These are phyloP conservation scores for Berkeleyomyces basicola DNA, from an alignment of 2,329 filamentous ascomycete genomes.

Conservation along the genomic window DNA sequence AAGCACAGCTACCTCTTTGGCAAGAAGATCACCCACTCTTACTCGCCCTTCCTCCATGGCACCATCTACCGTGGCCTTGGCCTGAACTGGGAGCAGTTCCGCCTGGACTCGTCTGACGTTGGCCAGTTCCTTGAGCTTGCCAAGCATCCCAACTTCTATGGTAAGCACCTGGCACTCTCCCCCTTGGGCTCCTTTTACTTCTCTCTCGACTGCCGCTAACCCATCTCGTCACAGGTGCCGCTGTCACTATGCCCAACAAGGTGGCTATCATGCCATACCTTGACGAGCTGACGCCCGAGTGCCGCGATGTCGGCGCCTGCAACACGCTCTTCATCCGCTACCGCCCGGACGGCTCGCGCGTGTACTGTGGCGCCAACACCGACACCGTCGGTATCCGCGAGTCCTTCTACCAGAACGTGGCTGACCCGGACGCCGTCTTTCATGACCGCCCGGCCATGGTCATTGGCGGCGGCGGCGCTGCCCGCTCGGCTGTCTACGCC, in stretches of 20 bases:
- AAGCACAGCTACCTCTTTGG: constrained; percentile 39
- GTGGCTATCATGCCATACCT: constrained; percentile 57
- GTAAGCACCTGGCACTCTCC: constrained; percentile 21
- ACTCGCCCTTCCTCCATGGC: constrained; percentile 38
- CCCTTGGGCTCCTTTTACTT: background rate
- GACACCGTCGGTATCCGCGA: constrained; percentile 66
- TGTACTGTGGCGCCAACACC: constrained; percentile 61
- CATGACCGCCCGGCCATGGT: constrained; percentile 51
- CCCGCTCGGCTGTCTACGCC: constrained; percentile 62
- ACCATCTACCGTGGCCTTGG: constrained; percentile 35
- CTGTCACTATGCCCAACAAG: constrained; percentile 76
- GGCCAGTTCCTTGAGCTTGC: constrained; percentile 33
- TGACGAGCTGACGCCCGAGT: constrained; percentile 57
- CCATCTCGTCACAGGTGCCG: constrained; percentile 32
- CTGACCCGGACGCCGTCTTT: constrained; percentile 29
- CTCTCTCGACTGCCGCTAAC: background rate
- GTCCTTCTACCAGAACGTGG: constrained; percentile 43
- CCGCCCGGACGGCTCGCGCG: constrained; percentile 28
- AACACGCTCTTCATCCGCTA: constrained; percentile 59
- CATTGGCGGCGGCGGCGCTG: constrained; percentile 62
- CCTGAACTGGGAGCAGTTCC: constrained; percentile 34
- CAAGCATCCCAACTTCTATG: constrained; percentile 43
- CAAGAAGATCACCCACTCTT: constrained; percentile 36
- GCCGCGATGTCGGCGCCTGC: constrained; percentile 55
- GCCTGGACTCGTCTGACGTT: constrained; percentile 36